Evolutionary conservation across 331 rosid species (phyloP).

Genomic region (Acacia concinna): DNA sequence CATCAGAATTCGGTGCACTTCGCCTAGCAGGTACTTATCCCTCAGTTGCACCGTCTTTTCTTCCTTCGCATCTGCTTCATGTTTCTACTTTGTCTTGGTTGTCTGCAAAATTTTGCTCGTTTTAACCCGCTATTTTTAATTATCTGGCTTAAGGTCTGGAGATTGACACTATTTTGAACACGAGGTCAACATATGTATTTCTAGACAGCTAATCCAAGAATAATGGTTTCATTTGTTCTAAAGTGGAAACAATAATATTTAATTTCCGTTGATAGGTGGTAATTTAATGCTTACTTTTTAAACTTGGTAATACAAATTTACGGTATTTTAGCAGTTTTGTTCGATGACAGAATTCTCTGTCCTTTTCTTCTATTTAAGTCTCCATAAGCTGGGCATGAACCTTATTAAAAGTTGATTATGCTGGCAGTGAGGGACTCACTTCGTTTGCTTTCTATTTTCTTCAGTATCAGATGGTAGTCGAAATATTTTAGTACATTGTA

Average conservation of each 20-base stretch:
- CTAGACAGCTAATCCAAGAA: not conserved
- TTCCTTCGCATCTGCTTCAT: not conserved
- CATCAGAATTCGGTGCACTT: slow-evolving; percentile 96
- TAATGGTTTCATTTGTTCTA: not conserved
- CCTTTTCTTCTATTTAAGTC: not conserved
- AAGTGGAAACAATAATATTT: not conserved
- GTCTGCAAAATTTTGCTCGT: not conserved
- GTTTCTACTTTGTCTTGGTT: not conserved
- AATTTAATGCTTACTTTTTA: not conserved
- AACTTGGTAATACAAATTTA: not conserved
- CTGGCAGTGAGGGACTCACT: not conserved
- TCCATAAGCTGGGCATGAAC: not conserved
- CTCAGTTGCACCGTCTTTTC: not conserved
- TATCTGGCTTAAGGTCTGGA: not conserved
- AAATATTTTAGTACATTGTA: slow-evolving; percentile 7
- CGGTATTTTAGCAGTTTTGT: not conserved
- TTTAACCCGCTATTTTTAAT: not conserved
- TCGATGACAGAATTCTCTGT: not conserved
- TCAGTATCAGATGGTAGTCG: not conserved
- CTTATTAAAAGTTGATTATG: not conserved
- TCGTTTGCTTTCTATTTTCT: not conserved
- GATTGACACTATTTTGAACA: not conserved
- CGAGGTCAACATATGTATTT: not conserved
- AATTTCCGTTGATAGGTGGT: not conserved
- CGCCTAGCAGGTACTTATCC: slow-evolving; percentile 69